Base-by-base conservation (phyloP, 108 stramenopile species). In the Cylindrotheca fusiformis region DNA sequence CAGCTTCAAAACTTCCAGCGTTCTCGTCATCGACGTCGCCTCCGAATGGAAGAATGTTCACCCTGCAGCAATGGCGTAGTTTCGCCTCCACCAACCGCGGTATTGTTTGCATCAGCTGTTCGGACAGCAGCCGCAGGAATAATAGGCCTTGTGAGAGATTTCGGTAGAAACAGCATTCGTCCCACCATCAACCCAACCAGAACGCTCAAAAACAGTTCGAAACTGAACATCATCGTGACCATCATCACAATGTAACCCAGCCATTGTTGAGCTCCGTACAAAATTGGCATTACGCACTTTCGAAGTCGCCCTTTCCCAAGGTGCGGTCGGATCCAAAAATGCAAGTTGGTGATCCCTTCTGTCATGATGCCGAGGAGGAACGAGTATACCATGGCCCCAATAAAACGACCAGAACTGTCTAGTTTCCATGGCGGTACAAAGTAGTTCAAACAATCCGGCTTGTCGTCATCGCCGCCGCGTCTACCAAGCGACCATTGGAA, bases 221-320 rank as follows among this genome's bases (percentile, higher is more conserved):
- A 50, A 31, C 60, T 61, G 47, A 60, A 74, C 56, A 65, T 66
- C 72, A 74, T 74, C 29, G 65, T 41, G 48, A 74, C 53, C 14
- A 74, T 6, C 72, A 74, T 74, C 29, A 67, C 41, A n/a, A 60
- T 23, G 27, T 64, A 74, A 0, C 65, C 63, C 53, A 74, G 55
- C 22, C n/a, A 55, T 47, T 65, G 65, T 21, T 74, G 55, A 8
- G 67, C 32, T 1, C 55, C 72, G 56, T 67, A 67, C 2, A 67
- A 1, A 14, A 74, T 5, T 14, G 65, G 17, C 48, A 69, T 33
- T 55, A 12, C 44, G 54, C 14, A 0, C 22, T 24, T 64, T 19
- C 28, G 29, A 31, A 50, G 55, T 45, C 60, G 36, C 6, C 23
- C 17, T 47, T 44, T 46, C 36, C 51, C 19, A 4, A 55, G 14